Evolutionary conservation across 2,329 filamentous ascomycete species (phyloP).

Genomic region (Verticillium nubilum): DNA sequence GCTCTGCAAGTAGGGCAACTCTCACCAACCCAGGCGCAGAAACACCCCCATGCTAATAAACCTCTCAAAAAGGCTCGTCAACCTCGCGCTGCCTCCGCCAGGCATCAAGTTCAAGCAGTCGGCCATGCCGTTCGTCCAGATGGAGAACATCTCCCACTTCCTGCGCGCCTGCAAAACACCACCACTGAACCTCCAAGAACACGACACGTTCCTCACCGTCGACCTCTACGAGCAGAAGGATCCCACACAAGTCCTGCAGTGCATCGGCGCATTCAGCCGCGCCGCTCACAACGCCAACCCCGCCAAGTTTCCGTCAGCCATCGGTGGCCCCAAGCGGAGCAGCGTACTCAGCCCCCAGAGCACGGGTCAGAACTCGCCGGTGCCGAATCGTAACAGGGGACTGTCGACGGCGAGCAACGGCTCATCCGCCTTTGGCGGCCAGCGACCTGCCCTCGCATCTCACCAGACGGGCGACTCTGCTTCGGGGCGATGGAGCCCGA

Average conservation of each 20-base stretch:
- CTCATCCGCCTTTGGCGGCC: constrained; percentile 41
- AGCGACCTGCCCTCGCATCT: constrained; percentile 33
- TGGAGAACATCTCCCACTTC: constrained; percentile 99
- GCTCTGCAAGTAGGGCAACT: constrained; percentile 74
- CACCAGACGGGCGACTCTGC: constrained; percentile 48
- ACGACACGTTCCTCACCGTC: constrained; percentile 95
- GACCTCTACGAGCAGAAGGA: constrained; percentile 95
- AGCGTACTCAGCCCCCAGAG: constrained; percentile 59
- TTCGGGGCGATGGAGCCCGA: constrained; percentile 55
- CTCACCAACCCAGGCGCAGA: background rate
- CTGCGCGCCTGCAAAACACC: constrained; percentile 79
- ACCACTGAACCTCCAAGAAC: constrained; percentile 81
- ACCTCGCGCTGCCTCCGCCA: constrained; percentile 69
- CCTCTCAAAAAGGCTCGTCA: constrained; percentile 60
- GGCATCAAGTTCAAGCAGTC: constrained; percentile 88
- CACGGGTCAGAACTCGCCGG: constrained; percentile 42
- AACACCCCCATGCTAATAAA: constrained; percentile 14
- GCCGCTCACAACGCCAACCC: constrained; percentile 73
- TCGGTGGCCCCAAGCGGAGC: constrained; percentile 61
- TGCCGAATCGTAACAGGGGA: constrained; percentile 43
- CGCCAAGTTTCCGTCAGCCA: constrained; percentile 63
- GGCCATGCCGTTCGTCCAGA: constrained; percentile 95
- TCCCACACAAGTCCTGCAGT: constrained; percentile 91
- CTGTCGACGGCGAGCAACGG: constrained; percentile 54
- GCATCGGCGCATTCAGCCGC: constrained; percentile 84